phyloP scores from a whole-genome alignment of 139 green algal genomes.

The Chlamydomonas eustigma region DNA sequence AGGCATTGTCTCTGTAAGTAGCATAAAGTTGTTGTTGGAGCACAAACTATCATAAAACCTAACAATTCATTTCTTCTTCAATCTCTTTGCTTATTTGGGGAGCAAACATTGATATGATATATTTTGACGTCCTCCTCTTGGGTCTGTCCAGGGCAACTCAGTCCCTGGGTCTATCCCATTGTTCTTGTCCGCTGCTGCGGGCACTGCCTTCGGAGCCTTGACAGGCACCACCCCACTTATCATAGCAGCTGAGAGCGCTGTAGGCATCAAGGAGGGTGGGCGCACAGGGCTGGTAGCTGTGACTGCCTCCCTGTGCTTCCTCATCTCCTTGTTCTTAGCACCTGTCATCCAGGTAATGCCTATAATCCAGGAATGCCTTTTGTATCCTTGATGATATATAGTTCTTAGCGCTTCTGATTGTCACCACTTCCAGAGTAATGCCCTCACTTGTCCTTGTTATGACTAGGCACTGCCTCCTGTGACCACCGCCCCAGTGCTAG shows the following conservation, averaged over 20 bases:
- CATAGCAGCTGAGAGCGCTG: constrained; percentile 44
- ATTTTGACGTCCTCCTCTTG: constrained; percentile 38
- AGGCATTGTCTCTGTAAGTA: no score
- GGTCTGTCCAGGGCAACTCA: constrained; percentile 17
- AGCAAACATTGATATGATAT: constrained; percentile 39
- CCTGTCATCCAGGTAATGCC: constrained; percentile 32
- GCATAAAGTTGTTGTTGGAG: no score
- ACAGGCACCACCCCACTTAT: constrained; percentile 46
- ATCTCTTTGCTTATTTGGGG: no score
- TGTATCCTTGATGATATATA: background rate
- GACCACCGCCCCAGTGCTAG: constrained; percentile 39
- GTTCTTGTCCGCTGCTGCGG: constrained; percentile 28
- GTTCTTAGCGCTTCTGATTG: no score
- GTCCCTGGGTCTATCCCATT: constrained; percentile 27
- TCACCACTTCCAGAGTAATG: no score
- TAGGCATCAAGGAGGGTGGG: constrained; percentile 52
- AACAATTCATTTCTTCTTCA: constrained; percentile 23
- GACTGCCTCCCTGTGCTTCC: constrained; percentile 35
- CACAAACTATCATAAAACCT: no score
- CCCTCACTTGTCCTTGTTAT: no score
- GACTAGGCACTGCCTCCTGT: constrained; percentile 34
- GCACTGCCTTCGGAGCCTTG: constrained; percentile 8
- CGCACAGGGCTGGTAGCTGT: constrained; percentile 43
- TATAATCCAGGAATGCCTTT: background rate
- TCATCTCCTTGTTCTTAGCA: constrained; percentile 33